Base-by-base conservation (phyloP, 108 stramenopile species). In the Seminavis robusta region DNA sequence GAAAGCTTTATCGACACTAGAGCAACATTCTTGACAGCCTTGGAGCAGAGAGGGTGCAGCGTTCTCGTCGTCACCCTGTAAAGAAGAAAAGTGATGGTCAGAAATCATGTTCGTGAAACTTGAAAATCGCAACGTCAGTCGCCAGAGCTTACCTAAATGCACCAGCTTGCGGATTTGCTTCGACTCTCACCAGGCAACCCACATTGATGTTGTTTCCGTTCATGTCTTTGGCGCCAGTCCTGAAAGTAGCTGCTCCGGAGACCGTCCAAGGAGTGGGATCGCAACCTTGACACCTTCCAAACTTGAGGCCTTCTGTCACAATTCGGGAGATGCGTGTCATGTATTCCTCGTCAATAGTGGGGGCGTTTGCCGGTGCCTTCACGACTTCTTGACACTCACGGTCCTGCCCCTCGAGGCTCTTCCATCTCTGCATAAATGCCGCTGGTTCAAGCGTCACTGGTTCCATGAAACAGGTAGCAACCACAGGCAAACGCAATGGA, bases 381-480 rank as follows among this genome's bases (percentile, higher is more conserved):
- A 95, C 81, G 37, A 95, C 83, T 77, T 92, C 90, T 61, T 95
- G 94, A 56, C 84, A 90, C 74, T 95, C 92, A 33, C 91, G 67
- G 31, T 92, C 87, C 59, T 89, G 82, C 5, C 89, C 88, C 55
- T 92, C 92, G 23, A 95, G 59, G 63, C 86, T 86, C 64, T 81
- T 89, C 92, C 94, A 95, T 68, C 94, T 64, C 39, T 86, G 84
- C 90, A 95, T 92, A 56, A 91, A 95, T 1, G 88, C 86, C 28
- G 52, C 80, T 24, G 87, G 74, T 36, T 90, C 88, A 10, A 89
- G 69, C 34, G 81, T 84, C 26, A 95, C 88, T 9, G 91, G 90
- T 57, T 93, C 90, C 86, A 88, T 88, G 67, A 93, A 95, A 47
- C 85, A 93, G 8, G 89, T 95, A 10, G 89, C 88, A n/a, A 92